These are phyloP conservation scores for Hypericum perforatum DNA, from an alignment of 345 rosid genomes.

Conservation along the genomic window DNA sequence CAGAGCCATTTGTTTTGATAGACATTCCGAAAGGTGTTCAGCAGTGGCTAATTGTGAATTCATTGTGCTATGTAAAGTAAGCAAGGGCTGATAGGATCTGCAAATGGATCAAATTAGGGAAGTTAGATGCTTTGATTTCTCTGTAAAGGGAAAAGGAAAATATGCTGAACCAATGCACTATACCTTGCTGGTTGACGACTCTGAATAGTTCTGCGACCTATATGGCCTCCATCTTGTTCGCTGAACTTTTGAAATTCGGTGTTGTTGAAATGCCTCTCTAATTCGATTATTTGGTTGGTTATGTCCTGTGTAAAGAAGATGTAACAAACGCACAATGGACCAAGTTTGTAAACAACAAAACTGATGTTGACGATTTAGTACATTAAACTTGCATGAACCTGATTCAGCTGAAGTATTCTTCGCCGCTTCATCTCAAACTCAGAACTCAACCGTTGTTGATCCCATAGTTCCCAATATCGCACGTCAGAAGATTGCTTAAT, in stretches of 20 bases:
- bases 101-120: slow-evolving; percentile 17
- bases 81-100: slow-evolving; percentile 62
- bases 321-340: slow-evolving; percentile 9
- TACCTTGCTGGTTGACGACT: slow-evolving; percentile 61
- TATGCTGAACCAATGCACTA: no score
- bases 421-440: slow-evolving; percentile 76
- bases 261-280: slow-evolving; percentile 83
- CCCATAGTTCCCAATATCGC: slow-evolving; percentile 84
- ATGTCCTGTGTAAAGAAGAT: slow-evolving; percentile 45
- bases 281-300: slow-evolving; percentile 70
- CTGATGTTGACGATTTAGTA: no score
- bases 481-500: slow-evolving; percentile 77
- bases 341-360: slow-evolving; percentile 6
- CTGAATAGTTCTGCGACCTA: slow-evolving; percentile 37
- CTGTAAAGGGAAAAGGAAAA: no score
- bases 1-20: slow-evolving; percentile 71
- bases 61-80: slow-evolving; percentile 63
- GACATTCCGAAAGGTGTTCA: slow-evolving; percentile 74
- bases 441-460: slow-evolving; percentile 68
- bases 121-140: not conserved
- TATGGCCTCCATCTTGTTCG: slow-evolving; percentile 36
- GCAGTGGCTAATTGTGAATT: slow-evolving; percentile 78
- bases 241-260: slow-evolving; percentile 74
- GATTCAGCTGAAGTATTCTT: slow-evolving; percentile 49
- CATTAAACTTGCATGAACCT: slow-evolving; percentile 31